Conservation (phyloP, 192 early-diverging fungal species). For the Coemansia pectinata region DNA sequence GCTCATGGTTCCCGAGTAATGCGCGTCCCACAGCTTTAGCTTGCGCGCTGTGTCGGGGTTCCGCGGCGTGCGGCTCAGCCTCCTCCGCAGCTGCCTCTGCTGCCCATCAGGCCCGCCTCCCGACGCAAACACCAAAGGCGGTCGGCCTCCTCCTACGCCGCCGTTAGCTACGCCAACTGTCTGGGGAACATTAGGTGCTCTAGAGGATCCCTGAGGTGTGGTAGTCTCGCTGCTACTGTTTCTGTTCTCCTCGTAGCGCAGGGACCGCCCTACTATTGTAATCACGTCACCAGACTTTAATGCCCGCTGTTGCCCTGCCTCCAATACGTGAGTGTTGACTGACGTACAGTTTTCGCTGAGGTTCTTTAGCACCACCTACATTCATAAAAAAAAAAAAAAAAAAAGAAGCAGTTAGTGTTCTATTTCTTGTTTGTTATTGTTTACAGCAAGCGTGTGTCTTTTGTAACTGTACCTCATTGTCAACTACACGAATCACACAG, state of each 20-base stretch:
- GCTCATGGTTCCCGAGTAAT: constrained; percentile 15
- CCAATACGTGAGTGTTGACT: constrained; percentile 14
- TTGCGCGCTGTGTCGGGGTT: constrained; percentile 26
- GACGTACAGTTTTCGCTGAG: constrained; percentile 36
- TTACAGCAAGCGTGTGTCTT: not conserved
- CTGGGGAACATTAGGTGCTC: not conserved
- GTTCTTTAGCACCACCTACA: constrained; percentile 33
- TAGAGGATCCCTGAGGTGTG: not conserved
- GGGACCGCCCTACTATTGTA: constrained; percentile 41
- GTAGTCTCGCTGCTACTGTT: no score
- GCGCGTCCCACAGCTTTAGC: constrained; percentile 39
- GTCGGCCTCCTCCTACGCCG: not conserved
- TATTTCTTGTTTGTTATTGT: not conserved
- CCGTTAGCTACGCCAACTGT: not conserved
- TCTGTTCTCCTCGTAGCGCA: constrained; percentile 32
- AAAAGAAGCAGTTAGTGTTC: not conserved
- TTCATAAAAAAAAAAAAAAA: not conserved
- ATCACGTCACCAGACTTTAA: constrained; percentile 35
- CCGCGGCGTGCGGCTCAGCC: not conserved
- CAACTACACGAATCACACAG: constrained; percentile 23
- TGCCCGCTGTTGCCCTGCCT: constrained; percentile 20
- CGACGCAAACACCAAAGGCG: not conserved
- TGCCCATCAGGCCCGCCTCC: not conserved
- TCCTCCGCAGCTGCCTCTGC: constrained; percentile 10
- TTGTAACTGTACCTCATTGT: constrained; percentile 14